Evolutionary conservation across 257 asterid species (phyloP), one percentile per base, ranked within the genome.

Genomic region (Nicotiana benthamiana): DNA sequence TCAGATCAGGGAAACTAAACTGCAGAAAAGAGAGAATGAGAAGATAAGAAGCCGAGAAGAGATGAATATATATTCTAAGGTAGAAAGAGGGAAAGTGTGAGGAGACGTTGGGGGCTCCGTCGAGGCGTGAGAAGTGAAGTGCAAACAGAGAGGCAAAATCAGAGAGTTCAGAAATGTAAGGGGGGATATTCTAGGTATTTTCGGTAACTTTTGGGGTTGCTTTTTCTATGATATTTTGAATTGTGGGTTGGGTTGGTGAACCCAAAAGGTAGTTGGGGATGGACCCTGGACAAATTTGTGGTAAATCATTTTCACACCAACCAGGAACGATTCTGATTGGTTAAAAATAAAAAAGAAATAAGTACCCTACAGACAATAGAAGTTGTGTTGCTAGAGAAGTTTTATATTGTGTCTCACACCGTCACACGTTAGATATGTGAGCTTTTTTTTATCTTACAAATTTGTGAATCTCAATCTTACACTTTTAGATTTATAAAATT

Each of bases 81-180:
- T n/a, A 2, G 80, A 40, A 40, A 40, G 48, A 40, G 76, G 79
- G 60, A 32, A 24, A 59, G 1, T 30, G 75, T 28, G 60, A 56
- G 22, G 53, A 28, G 18, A 34, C 72, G 65, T 78, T 78, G 87
- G 86, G 70, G 83, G 43, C 75, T 82, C 90, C 88, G 89, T 20
- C 82, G 68, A 53, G 78, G 79, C 53, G 68, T 22, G 76, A 61
- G 76, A 87, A 36, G 85, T 75, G 80, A 63, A 70, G 79, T 5
- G 77, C 17, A n/a, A 3, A 26, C 76, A 13, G 36, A 12, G 36
- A 22, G 32, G 30, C 16, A 22, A 60, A 60, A 22, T 22, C 13
- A 22, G 20, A 4, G 20, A 6, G 13, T 30, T 28, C 13, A 65
- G 40, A 74, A 74, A 74, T 8, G 61, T 48, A 5, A 3, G 9